phyloP scores from a whole-genome alignment of 768 basidiomycete genomes.

The Strobilomyces confusus region DNA sequence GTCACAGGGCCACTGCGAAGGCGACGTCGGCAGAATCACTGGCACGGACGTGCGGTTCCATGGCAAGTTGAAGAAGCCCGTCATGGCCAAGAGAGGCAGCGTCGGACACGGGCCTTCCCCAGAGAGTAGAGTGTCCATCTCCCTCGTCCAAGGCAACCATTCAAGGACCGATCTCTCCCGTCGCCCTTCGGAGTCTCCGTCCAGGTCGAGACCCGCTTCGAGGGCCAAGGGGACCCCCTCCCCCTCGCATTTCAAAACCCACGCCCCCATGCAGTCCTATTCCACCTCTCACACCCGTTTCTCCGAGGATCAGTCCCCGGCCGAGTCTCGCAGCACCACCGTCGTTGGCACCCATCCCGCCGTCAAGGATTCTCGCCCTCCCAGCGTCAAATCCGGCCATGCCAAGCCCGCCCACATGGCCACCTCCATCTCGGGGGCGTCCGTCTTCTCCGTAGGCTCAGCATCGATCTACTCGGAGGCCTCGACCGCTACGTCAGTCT shows the following conservation, averaged over 20 bases:
- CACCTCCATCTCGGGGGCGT: slow-evolving; percentile 27
- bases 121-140: slow-evolving; percentile 17
- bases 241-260: slow-evolving; percentile 12
- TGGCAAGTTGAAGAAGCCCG: slow-evolving; percentile 71
- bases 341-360: neutral
- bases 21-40: slow-evolving; percentile 74
- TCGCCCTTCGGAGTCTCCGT: slow-evolving; percentile 15
- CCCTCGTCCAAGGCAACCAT: slow-evolving; percentile 12
- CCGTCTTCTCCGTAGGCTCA: slow-evolving; percentile 26
- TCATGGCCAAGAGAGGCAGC: slow-evolving; percentile 64
- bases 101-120: neutral
- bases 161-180: slow-evolving; percentile 1
- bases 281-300: slow-evolving; percentile 14
- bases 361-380: neutral
- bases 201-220: slow-evolving; percentile 17
- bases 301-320: slow-evolving; percentile 12
- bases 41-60: slow-evolving; percentile 64
- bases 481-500: slow-evolving; percentile 24
- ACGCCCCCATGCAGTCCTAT: slow-evolving; percentile 14
- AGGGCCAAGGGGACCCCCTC: slow-evolving; percentile 18
- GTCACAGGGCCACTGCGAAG: slow-evolving; percentile 79
- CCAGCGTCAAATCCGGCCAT: slow-evolving; percentile 10
- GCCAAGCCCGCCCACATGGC: slow-evolving; percentile 19
- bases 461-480: slow-evolving; percentile 26
- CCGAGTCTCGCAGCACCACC: slow-evolving; percentile 3